These are phyloP conservation scores for Xylaria nigripes DNA, from an alignment of 495 filamentous ascomycete species.

Conservation along the genomic window DNA sequence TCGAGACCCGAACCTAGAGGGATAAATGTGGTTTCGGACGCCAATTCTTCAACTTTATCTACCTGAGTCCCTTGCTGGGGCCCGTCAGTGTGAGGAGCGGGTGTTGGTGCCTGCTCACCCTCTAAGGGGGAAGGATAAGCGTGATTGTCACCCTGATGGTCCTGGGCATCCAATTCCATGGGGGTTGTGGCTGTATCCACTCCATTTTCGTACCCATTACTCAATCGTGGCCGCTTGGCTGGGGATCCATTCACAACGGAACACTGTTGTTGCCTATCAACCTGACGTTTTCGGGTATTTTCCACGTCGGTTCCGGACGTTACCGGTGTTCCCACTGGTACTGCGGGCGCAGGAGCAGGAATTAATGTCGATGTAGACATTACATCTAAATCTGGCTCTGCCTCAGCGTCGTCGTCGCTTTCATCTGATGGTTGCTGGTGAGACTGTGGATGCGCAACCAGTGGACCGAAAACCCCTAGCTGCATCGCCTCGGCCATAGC, in stretches of 20 bases:
- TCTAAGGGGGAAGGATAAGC: slow-evolving; percentile 50
- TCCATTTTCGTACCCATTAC: slow-evolving; percentile 56
- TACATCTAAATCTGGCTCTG: slow-evolving; percentile 22
- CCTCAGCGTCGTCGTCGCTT: slow-evolving; percentile 31
- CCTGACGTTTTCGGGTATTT: slow-evolving; percentile 43
- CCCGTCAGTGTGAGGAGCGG: slow-evolving; percentile 52
- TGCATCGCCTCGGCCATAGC: slow-evolving; percentile 36
- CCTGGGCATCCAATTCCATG: slow-evolving; percentile 49
- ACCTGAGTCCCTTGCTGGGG: slow-evolving; percentile 65
- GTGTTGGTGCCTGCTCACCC: slow-evolving; percentile 46
- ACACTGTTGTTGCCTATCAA: slow-evolving; percentile 37
- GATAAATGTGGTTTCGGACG: slow-evolving; percentile 57
- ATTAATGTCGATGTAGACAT: slow-evolving; percentile 1
- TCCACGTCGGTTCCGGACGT: slow-evolving; percentile 33
- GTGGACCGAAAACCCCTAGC: slow-evolving; percentile 43
- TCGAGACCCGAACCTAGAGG: slow-evolving; percentile 44
- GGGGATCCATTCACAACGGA: slow-evolving; percentile 41
- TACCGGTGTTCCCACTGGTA: slow-evolving; percentile 2
- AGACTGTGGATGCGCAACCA: slow-evolving; percentile 30
- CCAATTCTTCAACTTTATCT: slow-evolving; percentile 56
- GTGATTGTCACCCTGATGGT: slow-evolving; percentile 38
- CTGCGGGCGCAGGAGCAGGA: slow-evolving; percentile 5
- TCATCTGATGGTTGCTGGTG: slow-evolving; percentile 23
- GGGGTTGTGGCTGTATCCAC: slow-evolving; percentile 50
- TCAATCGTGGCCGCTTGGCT: slow-evolving; percentile 46